These are phyloP conservation scores for Leccinum disarticulatum DNA, from an alignment of 768 basidiomycete genomes.

Conservation along the genomic window DNA sequence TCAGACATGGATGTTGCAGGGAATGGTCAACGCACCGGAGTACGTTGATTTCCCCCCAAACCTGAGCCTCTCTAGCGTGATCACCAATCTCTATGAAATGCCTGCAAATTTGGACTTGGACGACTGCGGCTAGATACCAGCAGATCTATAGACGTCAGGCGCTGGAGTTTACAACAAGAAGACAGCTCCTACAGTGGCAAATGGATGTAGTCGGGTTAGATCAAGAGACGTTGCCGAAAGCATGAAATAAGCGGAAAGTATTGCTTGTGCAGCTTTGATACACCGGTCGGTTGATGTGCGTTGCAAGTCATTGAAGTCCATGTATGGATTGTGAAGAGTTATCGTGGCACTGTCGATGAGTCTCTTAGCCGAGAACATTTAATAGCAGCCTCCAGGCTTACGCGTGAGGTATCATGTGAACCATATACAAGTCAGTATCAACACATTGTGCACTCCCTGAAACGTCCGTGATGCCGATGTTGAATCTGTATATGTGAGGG, in stretches of 20 bases:
- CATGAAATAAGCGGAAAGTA: conserved; percentile 72
- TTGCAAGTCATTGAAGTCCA: conserved; percentile 68
- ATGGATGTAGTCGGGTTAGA: conserved; percentile 76
- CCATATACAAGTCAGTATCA: conserved; percentile 86
- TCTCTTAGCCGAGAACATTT: conserved; percentile 10
- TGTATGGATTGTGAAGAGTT: conserved; percentile 81
- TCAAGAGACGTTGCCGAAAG: conserved; percentile 83
- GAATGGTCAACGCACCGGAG: conserved; percentile 52
- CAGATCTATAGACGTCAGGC: conserved; percentile 57
- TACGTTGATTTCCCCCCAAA: conserved; percentile 88
- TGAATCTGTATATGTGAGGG: conserved; percentile 65
- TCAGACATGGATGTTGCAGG: conserved; percentile 8
- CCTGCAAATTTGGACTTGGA: conserved; percentile 84
- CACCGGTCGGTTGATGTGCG: conserved; percentile 70
- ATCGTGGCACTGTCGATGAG: conserved; percentile 66
- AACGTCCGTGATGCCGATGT: conserved; percentile 58
- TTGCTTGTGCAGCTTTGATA: conserved; percentile 69
- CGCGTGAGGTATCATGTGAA: conserved; percentile 85
- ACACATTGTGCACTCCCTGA: conserved; percentile 54
- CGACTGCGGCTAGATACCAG: conserved; percentile 89
- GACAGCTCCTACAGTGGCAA: conserved; percentile 63
- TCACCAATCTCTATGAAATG: conserved; percentile 84
- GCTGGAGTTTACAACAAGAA: conserved; percentile 7
- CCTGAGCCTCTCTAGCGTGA: conserved; percentile 65
- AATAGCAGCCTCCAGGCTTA: conserved; percentile 35